Percentiles rank a stretch among this genome's conserved stretches.
Conservation (phyloP, 2,329 filamentous ascomycete species). For the Aspergillus eucalypticola region DNA sequence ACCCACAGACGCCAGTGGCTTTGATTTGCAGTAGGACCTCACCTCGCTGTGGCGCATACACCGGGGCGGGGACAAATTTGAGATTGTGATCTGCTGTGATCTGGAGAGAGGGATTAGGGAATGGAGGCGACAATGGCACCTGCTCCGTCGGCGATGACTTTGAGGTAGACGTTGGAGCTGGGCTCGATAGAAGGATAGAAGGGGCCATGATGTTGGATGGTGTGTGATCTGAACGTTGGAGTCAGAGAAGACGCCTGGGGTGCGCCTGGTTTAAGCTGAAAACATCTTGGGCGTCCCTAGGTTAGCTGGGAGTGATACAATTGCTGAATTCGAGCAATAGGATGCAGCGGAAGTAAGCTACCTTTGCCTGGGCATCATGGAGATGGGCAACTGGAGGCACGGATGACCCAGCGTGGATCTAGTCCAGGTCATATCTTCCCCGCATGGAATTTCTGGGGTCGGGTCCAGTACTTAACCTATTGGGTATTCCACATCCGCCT, state of each 20-base stretch:
- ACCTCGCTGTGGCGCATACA: conserved; percentile 54
- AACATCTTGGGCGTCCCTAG: background rate
- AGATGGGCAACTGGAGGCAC: conserved; percentile 5
- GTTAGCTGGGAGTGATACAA: background rate
- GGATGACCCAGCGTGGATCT: background rate
- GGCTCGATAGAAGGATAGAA: background rate
- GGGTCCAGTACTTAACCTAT: too few species aligned
- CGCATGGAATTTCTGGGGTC: background rate
- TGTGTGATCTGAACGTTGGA: too few species aligned
- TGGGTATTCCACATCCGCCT: background rate
- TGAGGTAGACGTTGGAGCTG: background rate
- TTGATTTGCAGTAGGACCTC: conserved; percentile 64
- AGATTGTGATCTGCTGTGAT: conserved; percentile 62
- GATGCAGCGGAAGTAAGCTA: background rate
- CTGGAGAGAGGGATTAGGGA: conserved; percentile 58
- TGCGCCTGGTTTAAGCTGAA: background rate
- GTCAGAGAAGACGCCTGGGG: background rate
- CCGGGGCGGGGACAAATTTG: conserved; percentile 59
- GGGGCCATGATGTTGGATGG: conserved; percentile 8
- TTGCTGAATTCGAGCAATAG: background rate
- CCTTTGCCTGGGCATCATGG: background rate
- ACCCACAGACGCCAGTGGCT: conserved; percentile 66
- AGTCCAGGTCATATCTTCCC: background rate
- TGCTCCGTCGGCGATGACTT: background rate
- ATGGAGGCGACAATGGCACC: background rate